Percentiles rank a stretch among this genome's conserved stretches.
Conservation (phyloP, 441 rosid genomes). For the Adansonia grandidieri region DNA sequence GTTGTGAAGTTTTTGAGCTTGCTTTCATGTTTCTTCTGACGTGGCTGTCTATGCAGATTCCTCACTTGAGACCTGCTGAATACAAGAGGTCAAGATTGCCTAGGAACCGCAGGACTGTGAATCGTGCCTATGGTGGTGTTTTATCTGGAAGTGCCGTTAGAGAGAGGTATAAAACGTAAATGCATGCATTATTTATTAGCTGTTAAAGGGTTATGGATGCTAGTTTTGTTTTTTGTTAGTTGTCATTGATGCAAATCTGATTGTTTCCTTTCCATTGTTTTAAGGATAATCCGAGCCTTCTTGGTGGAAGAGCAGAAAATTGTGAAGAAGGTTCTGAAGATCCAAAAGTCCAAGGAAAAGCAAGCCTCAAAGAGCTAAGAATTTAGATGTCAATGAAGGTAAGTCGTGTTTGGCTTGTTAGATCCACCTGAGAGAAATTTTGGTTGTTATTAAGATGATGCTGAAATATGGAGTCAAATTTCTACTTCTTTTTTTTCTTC, state of each 20-base stretch:
- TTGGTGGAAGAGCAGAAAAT: conserved; percentile 43
- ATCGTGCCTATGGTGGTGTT: conserved; percentile 63
- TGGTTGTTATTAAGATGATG: conserved; percentile 20
- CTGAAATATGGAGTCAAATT: conserved; percentile 9
- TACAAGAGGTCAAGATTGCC: conserved; percentile 58
- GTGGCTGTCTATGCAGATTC: conserved; percentile 43
- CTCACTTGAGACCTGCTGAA: conserved; percentile 62
- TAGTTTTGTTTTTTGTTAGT: background rate
- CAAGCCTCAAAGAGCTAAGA: conserved; percentile 14
- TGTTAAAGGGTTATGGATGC: background rate
- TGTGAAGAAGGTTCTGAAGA: conserved; percentile 58
- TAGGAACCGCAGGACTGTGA: conserved; percentile 56
- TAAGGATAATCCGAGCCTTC: conserved; percentile 15
- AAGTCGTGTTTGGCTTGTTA: background rate
- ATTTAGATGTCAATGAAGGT: conserved; percentile 16
- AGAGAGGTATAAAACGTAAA: conserved; percentile 46
- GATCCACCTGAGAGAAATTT: conserved; percentile 34
- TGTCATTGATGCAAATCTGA: conserved; percentile 37
- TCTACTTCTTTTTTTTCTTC: background rate
- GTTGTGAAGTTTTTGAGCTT: conserved; percentile 12
- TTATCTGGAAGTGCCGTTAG: conserved; percentile 62
- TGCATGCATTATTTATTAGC: background rate
- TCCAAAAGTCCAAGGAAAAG: conserved; percentile 16
- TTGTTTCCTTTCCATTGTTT: background rate
- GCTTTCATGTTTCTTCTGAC: background rate